A percentile compares a stretch with the other conserved stretches of the same genome.
Conservation (phyloP, 352 stramenopile species). For the Pythium monospermum region DNA sequence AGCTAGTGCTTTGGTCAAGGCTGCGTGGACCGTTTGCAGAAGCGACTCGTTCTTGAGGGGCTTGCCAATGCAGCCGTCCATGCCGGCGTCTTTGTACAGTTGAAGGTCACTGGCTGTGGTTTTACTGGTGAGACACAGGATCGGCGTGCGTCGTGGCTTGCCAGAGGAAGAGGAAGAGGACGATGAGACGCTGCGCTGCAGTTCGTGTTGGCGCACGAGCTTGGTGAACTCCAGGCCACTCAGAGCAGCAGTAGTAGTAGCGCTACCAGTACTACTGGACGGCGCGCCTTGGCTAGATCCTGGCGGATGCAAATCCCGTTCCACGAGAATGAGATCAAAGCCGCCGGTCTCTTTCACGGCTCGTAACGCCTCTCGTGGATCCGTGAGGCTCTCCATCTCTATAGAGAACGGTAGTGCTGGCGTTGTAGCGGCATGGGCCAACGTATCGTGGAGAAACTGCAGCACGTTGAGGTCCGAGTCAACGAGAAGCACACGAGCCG, state of each 20-base stretch:
- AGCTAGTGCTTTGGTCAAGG: conserved; percentile 33
- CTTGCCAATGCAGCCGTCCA: conserved; percentile 89
- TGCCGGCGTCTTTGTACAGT: conserved; percentile 85
- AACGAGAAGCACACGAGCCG: conserved; percentile 29
- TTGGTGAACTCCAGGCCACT: conserved; percentile 76
- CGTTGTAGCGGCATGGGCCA: conserved; percentile 9
- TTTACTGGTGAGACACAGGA: conserved; percentile 73
- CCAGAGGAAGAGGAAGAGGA: conserved; percentile 4
- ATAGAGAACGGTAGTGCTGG: conserved; percentile 17
- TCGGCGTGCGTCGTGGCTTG: conserved; percentile 31
- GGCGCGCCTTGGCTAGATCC: not conserved
- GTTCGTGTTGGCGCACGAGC: conserved; percentile 73
- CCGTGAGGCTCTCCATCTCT: conserved; percentile 58
- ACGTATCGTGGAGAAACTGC: conserved; percentile 30
- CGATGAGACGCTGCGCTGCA: conserved; percentile 39
- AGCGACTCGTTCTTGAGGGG: conserved; percentile 64
- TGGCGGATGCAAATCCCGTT: conserved; percentile 47
- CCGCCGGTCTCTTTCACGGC: conserved; percentile 31
- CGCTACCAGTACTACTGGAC: too few relatives aligned
- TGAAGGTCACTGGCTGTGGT: conserved; percentile 68
- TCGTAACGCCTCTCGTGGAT: conserved; percentile 45
- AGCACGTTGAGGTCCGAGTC: conserved; percentile 31
- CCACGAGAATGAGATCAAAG: conserved; percentile 84
- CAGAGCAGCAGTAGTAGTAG: conserved; percentile 27
- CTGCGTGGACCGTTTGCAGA: conserved; percentile 73